Evolutionary conservation across 1,139 yeast genomes (phyloP).

Genomic region (Suhomyces coccinellae): DNA sequence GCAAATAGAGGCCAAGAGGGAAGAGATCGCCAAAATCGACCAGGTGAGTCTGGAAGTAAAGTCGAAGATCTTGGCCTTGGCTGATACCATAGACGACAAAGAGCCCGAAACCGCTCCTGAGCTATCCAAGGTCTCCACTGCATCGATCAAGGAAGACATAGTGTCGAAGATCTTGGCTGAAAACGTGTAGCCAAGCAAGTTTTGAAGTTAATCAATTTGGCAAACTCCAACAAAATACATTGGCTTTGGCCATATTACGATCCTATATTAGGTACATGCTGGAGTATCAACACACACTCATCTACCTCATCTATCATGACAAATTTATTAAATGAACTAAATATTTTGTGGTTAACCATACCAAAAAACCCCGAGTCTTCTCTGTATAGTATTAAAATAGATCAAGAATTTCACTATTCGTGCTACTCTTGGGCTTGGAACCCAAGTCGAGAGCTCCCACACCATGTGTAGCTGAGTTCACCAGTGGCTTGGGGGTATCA

Average conservation of each 20-base stretch:
- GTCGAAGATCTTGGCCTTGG: constrained; percentile 35
- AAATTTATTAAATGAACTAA: constrained; percentile 2
- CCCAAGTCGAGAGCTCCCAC: constrained; percentile 26
- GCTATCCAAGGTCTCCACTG: not conserved
- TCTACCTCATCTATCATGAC: constrained; percentile 1
- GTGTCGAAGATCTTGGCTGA: constrained; percentile 4
- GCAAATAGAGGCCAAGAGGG: constrained; percentile 54
- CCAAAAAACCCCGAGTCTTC: too few species aligned
- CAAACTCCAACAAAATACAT: too few species aligned
- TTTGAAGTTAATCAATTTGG: too few species aligned
- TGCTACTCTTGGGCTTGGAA: constrained; percentile 8
- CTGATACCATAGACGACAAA: constrained; percentile 9
- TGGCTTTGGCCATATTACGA: not conserved
- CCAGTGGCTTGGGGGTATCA: constrained; percentile 19
- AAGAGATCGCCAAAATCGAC: constrained; percentile 55
- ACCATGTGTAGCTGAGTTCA: constrained; percentile 20
- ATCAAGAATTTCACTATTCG: constrained; percentile 55
- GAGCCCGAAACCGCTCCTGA: not conserved
- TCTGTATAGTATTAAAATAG: constrained; percentile 39
- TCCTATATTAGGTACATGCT: not conserved
- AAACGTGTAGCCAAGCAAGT: constrained; percentile 1
- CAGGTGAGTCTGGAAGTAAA: constrained; percentile 46
- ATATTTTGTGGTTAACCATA: not conserved
- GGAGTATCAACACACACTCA: too few species aligned
- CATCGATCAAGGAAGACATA: constrained; percentile 1